Percentiles rank a stretch among this genome's conserved stretches.
Evolutionary conservation across 257 asterid genomes (phyloP).

Genomic region (Salvia hispanica): DNA sequence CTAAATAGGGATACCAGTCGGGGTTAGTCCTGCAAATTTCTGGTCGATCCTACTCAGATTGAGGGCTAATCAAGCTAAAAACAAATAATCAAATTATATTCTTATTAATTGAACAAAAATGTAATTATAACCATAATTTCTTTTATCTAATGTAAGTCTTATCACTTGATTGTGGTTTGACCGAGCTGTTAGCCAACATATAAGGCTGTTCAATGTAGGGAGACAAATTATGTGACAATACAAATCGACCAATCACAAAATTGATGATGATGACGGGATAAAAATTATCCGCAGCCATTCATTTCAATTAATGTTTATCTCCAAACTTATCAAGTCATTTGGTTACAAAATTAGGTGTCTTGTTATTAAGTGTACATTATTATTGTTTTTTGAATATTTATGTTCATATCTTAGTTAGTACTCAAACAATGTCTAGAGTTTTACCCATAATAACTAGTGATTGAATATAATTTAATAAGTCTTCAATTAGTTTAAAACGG

Average conservation of each 20-base stretch:
- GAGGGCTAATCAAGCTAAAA: too few species aligned
- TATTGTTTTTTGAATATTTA: too few species aligned
- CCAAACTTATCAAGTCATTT: constrained; percentile 1
- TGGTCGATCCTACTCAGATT: too few species aligned
- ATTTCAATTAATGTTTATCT: constrained; percentile 28
- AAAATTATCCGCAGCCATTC: constrained; percentile 7
- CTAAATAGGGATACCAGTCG: too few species aligned
- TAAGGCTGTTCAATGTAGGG: constrained; percentile 34
- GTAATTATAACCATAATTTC: too few species aligned
- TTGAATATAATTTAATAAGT: too few species aligned
- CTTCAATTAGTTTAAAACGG: too few species aligned
- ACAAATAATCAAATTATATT: too few species aligned
- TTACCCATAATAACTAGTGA: too few species aligned
- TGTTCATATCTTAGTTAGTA: neutral
- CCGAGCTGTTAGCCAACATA: constrained; percentile 25
- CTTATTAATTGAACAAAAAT: too few species aligned
- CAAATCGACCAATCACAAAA: constrained; percentile 22
- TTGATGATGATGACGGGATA: constrained; percentile 21
- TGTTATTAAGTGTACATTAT: too few species aligned
- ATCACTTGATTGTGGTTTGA: neutral
- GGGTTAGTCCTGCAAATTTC: too few species aligned
- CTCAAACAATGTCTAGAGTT: neutral
- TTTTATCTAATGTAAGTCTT: neutral
- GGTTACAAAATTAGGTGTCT: constrained; percentile 20
- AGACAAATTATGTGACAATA: constrained; percentile 31